Percentiles rank a stretch among this genome's conserved stretches.
Conservation (phyloP, 225 moss, liverwort and hornwort species). For the Physcomitrellopsis africana region DNA sequence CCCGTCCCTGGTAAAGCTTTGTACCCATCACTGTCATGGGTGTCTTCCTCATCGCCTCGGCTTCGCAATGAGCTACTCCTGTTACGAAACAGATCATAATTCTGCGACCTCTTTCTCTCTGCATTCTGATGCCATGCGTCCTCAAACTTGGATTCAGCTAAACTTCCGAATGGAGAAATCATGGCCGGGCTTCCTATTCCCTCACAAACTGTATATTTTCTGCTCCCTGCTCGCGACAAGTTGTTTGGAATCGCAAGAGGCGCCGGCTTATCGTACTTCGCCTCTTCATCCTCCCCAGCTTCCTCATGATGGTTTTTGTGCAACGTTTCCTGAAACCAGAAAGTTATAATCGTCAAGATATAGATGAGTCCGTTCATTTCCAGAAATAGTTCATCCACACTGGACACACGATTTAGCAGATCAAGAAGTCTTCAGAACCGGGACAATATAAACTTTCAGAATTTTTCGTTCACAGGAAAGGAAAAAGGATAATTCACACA, state of each 20-base stretch:
- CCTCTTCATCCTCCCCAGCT: conserved; percentile 27
- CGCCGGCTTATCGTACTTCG: conserved; percentile 3
- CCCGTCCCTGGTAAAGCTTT: conserved; percentile 19
- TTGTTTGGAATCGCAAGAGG: conserved; percentile 23
- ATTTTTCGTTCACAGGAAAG: too few relatives aligned
- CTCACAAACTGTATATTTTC: conserved; percentile 40
- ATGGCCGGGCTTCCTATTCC: conserved; percentile 39
- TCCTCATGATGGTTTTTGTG: conserved; percentile 47
- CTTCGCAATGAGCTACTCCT: conserved; percentile 40
- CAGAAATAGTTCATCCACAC: too few relatives aligned
- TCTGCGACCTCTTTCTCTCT: conserved; percentile 22
- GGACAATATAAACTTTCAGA: too few relatives aligned
- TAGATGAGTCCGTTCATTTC: not conserved
- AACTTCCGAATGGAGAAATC: conserved; percentile 46
- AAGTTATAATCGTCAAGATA: conserved; percentile 13
- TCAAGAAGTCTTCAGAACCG: too few relatives aligned
- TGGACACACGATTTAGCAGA: too few relatives aligned
- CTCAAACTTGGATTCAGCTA: conserved; percentile 7
- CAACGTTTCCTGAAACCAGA: conserved; percentile 54
- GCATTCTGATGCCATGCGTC: conserved; percentile 12
- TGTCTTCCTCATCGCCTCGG: conserved; percentile 23
- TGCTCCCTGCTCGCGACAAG: conserved; percentile 40
- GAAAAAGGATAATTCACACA: too few relatives aligned
- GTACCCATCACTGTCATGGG: conserved; percentile 7
- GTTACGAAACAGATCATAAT: conserved; percentile 21